Evolutionary conservation across 306 rosid genomes (phyloP).

Genomic region (Echinosophora koreensis): DNA sequence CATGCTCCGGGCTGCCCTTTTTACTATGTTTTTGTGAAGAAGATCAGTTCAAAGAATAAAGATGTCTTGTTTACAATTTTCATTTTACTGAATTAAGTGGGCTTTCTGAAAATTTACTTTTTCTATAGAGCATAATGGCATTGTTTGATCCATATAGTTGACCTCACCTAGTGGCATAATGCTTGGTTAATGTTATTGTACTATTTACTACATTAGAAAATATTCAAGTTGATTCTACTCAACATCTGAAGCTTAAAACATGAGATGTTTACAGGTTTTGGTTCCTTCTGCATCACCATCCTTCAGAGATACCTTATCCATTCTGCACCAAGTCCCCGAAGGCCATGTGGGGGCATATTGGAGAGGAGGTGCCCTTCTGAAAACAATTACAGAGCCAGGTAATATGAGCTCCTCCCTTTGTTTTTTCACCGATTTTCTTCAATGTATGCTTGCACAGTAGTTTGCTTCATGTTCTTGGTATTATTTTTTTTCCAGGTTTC

Average conservation of each 20-base stretch:
- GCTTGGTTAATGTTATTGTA: slow-evolving; percentile 11
- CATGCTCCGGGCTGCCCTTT: too few species aligned
- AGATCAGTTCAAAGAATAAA: slow-evolving; percentile 18
- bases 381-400: slow-evolving; percentile 88
- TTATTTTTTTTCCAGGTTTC: slow-evolving; percentile 66
- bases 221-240: slow-evolving; percentile 3
- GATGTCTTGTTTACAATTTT: background rate
- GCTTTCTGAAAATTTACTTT: background rate
- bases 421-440: slow-evolving; percentile 14
- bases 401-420: background rate
- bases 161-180: background rate
- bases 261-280: slow-evolving; percentile 58
- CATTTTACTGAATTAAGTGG: background rate
- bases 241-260: slow-evolving; percentile 7
- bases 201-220: slow-evolving; percentile 13
- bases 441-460: background rate
- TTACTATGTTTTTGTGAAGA: slow-evolving; percentile 12
- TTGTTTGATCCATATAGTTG: background rate
- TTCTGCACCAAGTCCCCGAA: slow-evolving; percentile 97
- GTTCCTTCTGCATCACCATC: slow-evolving; percentile 63
- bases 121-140: background rate
- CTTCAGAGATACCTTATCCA: slow-evolving; percentile 53
- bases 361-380: slow-evolving; percentile 97
- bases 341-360: slow-evolving; percentile 98
- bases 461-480: slow-evolving; percentile 24